Evolutionary conservation across 768 basidiomycete genomes (phyloP), one percentile per base, ranked within the genome.

Genomic region (Naganishia kalamii): DNA sequence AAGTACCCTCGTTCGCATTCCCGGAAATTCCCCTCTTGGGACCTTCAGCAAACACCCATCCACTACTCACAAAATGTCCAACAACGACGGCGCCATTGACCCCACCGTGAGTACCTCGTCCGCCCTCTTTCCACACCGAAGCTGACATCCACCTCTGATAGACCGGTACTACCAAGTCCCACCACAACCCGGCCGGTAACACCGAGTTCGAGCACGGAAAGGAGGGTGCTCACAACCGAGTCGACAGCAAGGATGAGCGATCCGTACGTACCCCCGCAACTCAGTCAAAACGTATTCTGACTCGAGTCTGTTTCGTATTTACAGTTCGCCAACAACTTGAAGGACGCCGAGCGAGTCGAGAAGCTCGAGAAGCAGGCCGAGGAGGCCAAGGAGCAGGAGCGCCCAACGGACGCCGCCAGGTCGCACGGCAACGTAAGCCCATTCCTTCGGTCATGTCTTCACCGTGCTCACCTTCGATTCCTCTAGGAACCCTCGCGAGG

Each of bases 201-300:
- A 60, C 57, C 23, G 57, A 11, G 13, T 68, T 62, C 66, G 66
- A 68, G 40, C 60, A 68, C 48, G 66, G 66, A 4, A 63, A 63
- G 35, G 52, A 63, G 43, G 62, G 62, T n/a, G 30, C 66, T 15
- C 66, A 68, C 37, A 60, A 68, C 66, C 70, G 75, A 44, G 65
- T 75, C 35, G 76, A 77, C 70, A 27, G 61, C 41, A 75, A 71
- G 47, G 76, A 77, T 68, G 66, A 75, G 66, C 71, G 74, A 69
- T 69, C 72, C 2, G 65, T 66, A 48, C 21, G 65, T 51, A 40
- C 8, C 13, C 13, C 8, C 47, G 27, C 8, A 7, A 15, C 29
- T 29, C 17, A 15, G 19, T 51, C 30, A 12, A 13, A 59, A 48
- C 29, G 4, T 23, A 8, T 32, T 23, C 35, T 48, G 7, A 37